A percentile compares a stretch with the other conserved stretches of the same genome.
phyloP scores from a whole-genome alignment of 2,329 filamentous ascomycete species.

The Neurospora crassa region DNA sequence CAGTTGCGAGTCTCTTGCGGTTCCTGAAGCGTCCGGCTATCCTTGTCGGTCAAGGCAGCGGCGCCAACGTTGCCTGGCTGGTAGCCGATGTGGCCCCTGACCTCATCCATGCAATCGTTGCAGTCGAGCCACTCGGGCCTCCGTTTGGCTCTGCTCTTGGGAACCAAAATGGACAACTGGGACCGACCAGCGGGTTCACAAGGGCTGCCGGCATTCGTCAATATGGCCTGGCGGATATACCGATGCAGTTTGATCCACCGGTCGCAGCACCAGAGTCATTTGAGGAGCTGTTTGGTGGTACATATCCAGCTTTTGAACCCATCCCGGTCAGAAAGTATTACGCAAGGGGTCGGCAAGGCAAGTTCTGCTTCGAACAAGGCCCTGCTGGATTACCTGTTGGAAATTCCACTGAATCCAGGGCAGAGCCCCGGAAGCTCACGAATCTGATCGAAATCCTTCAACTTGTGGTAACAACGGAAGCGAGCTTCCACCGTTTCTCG shows the following conservation, averaged over 20 bases:
- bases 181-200: neutral
- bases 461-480: constrained; percentile 40
- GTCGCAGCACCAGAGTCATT: neutral
- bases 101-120: constrained; percentile 38
- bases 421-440: constrained; percentile 28
- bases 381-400: neutral
- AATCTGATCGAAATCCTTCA: constrained; percentile 39
- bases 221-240: constrained; percentile 17
- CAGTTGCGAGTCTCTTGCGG: constrained; percentile 9
- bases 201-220: constrained; percentile 1
- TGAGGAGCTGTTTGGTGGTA: neutral
- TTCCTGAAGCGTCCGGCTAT: constrained; percentile 20
- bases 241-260: constrained; percentile 31
- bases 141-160: constrained; percentile 39
- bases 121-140: constrained; percentile 44
- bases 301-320: constrained; percentile 1
- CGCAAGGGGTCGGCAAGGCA: constrained; percentile 1
- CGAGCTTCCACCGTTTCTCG: constrained; percentile 43
- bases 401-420: neutral
- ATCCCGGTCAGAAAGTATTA: constrained; percentile 1
- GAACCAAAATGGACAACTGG: neutral
- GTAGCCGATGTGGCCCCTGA: constrained; percentile 38
- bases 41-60: constrained; percentile 42
- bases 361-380: constrained; percentile 13
- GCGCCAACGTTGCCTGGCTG: constrained; percentile 35